Base-by-base conservation (phyloP, 768 basidiomycete species). In the Sarcomyxa edulis region DNA sequence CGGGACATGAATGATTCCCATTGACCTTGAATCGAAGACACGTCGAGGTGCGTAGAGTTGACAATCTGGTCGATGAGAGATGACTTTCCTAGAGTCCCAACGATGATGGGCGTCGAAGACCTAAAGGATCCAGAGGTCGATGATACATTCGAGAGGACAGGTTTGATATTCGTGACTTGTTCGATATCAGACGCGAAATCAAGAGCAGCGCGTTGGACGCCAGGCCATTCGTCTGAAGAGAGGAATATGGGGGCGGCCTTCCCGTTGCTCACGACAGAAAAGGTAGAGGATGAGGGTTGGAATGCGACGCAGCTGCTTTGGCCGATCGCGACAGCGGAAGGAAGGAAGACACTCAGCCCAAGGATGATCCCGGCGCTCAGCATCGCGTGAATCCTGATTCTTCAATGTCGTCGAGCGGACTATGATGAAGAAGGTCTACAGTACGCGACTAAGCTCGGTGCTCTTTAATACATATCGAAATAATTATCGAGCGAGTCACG, bases 1-100 rank as follows among this genome's bases (percentile, higher is more conserved):
- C 59, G 59, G 3, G 74, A 61, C 45, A 75, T 51, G 57, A 74
- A 84, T 1, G 74, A 54, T 50, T 85, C 84, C 84, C 84, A 85
- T 44, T 77, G 64, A 2, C 81, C 81, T 40, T 73, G 52, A 32
- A 85, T 68, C 1, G 62, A 61, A 5, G 75, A 74, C 3, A 78
- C 73, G 47, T 81, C 73, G 41, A 80, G 56, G 12, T 65, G 60
- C 4, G 78, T 70, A 23, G 60, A 51, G 33, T 76, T 74, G 24
- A 81, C 66, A 9, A 81, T 55, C 38, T 65, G 58, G 42, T 69
- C 56, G 36, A 79, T 73, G 35, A 80, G 54, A 22, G 71, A 64
- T 1, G 75, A 76, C 46, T 78, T 67, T 25, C 74, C 76, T 7
- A 82, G 64, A 2, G 79, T 81, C 4, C 83, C 83, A 14, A 84